A percentile compares a stretch with the other conserved stretches of the same genome.
Evolutionary conservation across 179 eudicot species (phyloP).

Genomic region (Monotropa hypopitys): DNA sequence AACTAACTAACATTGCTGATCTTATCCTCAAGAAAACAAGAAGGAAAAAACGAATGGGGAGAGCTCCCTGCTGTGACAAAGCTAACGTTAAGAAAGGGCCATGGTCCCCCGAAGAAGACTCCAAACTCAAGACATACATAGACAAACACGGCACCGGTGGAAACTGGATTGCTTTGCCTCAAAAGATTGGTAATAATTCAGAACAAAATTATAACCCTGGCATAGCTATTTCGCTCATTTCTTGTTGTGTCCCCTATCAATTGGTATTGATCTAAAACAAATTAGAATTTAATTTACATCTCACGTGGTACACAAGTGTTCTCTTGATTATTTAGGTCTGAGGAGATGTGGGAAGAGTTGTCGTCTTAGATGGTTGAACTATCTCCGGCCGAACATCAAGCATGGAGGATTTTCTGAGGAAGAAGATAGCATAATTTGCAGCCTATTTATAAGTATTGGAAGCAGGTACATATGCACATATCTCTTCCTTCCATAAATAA

Average conservation of each 20-base stretch:
- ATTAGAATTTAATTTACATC: background rate
- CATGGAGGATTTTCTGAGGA: conserved; percentile 29
- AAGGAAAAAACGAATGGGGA: conserved; percentile 34
- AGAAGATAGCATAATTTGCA: conserved; percentile 25
- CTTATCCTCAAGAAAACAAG: background rate
- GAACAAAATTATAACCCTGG: background rate
- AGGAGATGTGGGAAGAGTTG: conserved; percentile 39
- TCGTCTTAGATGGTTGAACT: conserved; percentile 31
- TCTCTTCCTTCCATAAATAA: background rate
- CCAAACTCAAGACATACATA: conserved; percentile 55
- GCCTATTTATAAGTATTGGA: conserved; percentile 23
- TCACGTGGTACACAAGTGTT: background rate
- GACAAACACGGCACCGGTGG: conserved; percentile 61
- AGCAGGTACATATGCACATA: conserved; percentile 40
- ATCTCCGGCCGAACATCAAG: conserved; percentile 29
- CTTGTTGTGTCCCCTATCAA: background rate
- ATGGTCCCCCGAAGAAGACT: conserved; percentile 78
- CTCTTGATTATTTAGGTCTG: conserved; percentile 25
- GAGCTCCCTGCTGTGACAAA: conserved; percentile 89
- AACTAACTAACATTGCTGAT: conserved; percentile 9
- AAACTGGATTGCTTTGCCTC: conserved; percentile 73
- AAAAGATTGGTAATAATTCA: conserved; percentile 51
- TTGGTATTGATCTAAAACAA: background rate
- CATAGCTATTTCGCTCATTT: background rate
- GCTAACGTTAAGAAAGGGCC: conserved; percentile 78